Base-by-base conservation (phyloP, 169 alveolate genomes). In the Cryptosporidium meleagridis region DNA sequence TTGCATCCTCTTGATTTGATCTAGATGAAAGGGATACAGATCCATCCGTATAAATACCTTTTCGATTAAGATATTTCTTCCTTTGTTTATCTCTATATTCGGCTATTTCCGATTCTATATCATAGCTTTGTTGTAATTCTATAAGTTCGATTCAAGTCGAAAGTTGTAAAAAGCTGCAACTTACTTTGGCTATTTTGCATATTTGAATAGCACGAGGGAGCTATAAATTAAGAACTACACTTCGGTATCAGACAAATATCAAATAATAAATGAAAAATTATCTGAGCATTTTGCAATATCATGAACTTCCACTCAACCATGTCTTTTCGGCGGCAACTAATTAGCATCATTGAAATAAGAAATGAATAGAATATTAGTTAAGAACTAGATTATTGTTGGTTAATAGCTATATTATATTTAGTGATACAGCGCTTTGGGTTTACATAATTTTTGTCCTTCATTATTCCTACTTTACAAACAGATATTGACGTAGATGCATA, bases 21-120 rank as follows among this genome's bases (percentile, higher is more conserved):
- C 35, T 55, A 55, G 37, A 0, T 0, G 16, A 55, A 23, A 14
- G 7, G 35, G 67, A 55, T 4, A 55, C 6, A 0, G 31, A 9
- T 0, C 7, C 8, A 9, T 26, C 14, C 8, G 35, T n/a, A 26
- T 1, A 5, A 14, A n/a, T 3, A 7, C 35, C 14, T 16, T 31
- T 73, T 29, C 62, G 59, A 18, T 67, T 26, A 26, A 80, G 67
- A 59, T 62, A 80, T 41, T 45, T 59, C 21, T 29, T 61, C 29
- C 75, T 39, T 41, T 80, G 80, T 29, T 44, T 65, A 18, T 80
- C 80, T 65, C 89, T 59, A 67, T 80, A 80, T 23, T 80, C 89
- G 7, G 31, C 45, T 61, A 80, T 21, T 5, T 69, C 72, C 21
- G 31, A 26, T 41, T 65, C 51, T 14, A 80, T 80, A 23, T 58